phyloP scores from a whole-genome alignment of 108 stramenopile species.

The Stephanodiscus triporus region DNA sequence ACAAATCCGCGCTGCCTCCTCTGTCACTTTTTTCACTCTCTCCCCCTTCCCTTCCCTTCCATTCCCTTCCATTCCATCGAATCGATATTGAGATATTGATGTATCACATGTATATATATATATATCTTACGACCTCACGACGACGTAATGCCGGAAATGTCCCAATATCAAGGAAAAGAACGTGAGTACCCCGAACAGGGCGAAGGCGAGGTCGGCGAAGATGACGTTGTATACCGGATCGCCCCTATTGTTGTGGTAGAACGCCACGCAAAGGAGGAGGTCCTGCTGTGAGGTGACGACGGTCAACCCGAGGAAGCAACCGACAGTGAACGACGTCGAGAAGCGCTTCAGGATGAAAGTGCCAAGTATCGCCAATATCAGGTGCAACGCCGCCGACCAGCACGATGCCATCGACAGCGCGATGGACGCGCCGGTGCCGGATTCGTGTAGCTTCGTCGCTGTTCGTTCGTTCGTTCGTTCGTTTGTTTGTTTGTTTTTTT shows the following conservation, averaged over 20 bases:
- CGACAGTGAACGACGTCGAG: constrained; percentile 81
- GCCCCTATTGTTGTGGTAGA: constrained; percentile 64
- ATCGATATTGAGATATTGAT: background rate
- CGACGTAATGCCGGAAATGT: constrained; percentile 70
- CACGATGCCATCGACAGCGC: constrained; percentile 70
- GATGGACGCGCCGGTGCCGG: constrained; percentile 48
- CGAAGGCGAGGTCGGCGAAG: constrained; percentile 71
- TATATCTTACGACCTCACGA: constrained; percentile 34
- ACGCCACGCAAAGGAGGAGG: constrained; percentile 73
- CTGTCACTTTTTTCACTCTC: no score
- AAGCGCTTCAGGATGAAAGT: constrained; percentile 88
- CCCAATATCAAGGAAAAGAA: constrained; percentile 71
- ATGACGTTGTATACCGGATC: constrained; percentile 53
- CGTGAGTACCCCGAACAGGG: constrained; percentile 58
- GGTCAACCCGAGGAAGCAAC: constrained; percentile 75
- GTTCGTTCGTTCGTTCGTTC: no score
- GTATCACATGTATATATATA: no score
- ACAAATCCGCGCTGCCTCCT: no score
- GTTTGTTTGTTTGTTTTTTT: no score
- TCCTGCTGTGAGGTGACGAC: constrained; percentile 81
- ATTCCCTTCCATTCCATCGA: background rate
- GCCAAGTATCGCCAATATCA: constrained; percentile 70
- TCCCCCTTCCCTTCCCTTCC: background rate
- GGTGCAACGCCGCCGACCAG: constrained; percentile 75
- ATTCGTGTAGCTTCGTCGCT: constrained; percentile 66